Base-by-base conservation (phyloP, 768 basidiomycete genomes). In the Termitomyces sp. region DNA sequence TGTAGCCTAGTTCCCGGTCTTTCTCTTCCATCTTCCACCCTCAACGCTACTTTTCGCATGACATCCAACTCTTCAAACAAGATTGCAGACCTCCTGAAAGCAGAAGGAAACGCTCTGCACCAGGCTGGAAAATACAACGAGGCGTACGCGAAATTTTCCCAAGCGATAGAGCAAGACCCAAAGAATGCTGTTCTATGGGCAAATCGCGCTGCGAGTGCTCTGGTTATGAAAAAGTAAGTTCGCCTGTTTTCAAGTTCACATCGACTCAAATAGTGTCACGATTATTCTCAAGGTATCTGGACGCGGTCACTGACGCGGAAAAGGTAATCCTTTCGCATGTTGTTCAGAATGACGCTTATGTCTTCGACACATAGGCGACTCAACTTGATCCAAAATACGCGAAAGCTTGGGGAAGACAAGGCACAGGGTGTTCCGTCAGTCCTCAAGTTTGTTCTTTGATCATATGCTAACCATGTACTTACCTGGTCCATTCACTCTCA, bases 391-490 rank as follows among this genome's bases (percentile, higher is more conserved):
- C 79, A 6, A 67, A 62, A 2, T 81, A 78, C 55, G 69, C 72
- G 4, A 81, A 81, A 63, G 79, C 71, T 33, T 80, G 78, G 77
- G 72, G 71, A 33, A 70, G 81, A 55, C 68, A 78, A 16, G 80
- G 73, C 15, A 68, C 72, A 22, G 78, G 72, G 36, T 57, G 66
- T 40, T 67, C 67, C 39, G 77, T 78, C 33, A 63, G 68, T 54
- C 4, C 36, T 42, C n/a, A n/a, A n/a, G n/a, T n/a, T n/a, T 33
- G 18, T 33, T 20, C 9, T 35, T 49, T 18, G 13, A 24, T 24
- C 36, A 20, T 18, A 53, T 33, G 13, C 32, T n/a, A n/a, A 24
- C 13, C 18, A 33, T 40, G 15, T 7, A 36, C n/a, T n/a, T n/a
- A 60, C 6, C 40, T 46, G 42, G 12, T 39, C 6, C 13, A 13